These are phyloP conservation scores for Macadamia tetraphylla DNA, from an alignment of 164 flowering plant species.

Conservation along the genomic window DNA sequence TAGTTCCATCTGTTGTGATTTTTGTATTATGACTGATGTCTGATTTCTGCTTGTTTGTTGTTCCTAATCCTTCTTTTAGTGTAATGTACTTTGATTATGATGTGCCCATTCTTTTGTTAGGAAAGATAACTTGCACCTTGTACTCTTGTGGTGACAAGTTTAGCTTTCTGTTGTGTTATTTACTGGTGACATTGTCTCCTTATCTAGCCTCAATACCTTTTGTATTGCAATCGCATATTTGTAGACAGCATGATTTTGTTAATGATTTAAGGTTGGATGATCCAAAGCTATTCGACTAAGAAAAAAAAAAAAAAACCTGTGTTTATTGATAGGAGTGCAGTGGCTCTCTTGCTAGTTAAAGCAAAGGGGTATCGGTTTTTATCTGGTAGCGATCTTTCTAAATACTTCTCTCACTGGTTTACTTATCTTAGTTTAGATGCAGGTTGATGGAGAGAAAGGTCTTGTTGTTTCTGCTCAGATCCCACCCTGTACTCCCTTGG, in stretches of 20 bases:
- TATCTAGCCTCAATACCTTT: too few relatives aligned
- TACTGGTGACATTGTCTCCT: too few relatives aligned
- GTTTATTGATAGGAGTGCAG: slow-evolving; percentile 22
- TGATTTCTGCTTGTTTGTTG: not conserved
- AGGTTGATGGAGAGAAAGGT: slow-evolving; percentile 16
- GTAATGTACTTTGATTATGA: not conserved
- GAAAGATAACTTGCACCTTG: too few relatives aligned
- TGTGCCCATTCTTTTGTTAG: not conserved
- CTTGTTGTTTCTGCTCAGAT: not conserved
- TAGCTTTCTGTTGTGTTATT: too few relatives aligned
- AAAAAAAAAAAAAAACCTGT: not conserved
- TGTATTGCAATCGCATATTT: not conserved
- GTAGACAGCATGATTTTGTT: not conserved
- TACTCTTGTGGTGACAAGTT: too few relatives aligned
- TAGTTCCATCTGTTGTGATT: not conserved
- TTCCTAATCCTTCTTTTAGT: not conserved
- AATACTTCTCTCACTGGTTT: not conserved
- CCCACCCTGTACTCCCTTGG: too few relatives aligned
- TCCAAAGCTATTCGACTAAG: not conserved
- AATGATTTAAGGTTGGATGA: not conserved
- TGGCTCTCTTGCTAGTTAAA: too few relatives aligned
- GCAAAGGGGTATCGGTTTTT: slow-evolving; percentile 12
- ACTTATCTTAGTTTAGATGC: slow-evolving; percentile 3
- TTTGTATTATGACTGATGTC: not conserved
- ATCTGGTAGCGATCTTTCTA: slow-evolving; percentile 12